phyloP scores from a whole-genome alignment of 2,329 filamentous ascomycete species.

The Lachnellula occidentalis region DNA sequence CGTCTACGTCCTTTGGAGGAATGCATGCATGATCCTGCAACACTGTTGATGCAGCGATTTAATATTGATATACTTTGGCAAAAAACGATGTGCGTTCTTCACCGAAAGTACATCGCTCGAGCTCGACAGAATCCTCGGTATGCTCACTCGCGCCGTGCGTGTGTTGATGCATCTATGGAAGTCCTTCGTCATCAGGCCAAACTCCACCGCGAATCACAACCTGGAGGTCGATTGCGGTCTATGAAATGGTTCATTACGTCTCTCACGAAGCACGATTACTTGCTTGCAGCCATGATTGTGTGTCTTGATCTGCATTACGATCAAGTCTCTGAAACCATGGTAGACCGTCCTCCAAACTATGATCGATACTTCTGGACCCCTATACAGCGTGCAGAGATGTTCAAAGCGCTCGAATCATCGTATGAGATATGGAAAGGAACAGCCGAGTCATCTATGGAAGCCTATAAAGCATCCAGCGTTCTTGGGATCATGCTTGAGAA shows the following conservation, averaged over 20 bases:
- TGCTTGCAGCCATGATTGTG: constrained; percentile 80
- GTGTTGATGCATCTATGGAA: constrained; percentile 80
- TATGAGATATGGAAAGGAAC: constrained; percentile 75
- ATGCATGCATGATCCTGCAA: constrained; percentile 70
- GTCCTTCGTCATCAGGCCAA: constrained; percentile 73
- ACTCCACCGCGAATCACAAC: constrained; percentile 68
- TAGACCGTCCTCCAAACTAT: constrained; percentile 35
- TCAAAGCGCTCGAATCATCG: constrained; percentile 65
- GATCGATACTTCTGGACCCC: constrained; percentile 51
- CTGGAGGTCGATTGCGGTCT: constrained; percentile 63
- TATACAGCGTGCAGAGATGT: constrained; percentile 67
- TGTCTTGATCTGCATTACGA: constrained; percentile 76
- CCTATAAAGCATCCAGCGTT: constrained; percentile 76
- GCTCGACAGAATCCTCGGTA: constrained; percentile 77
- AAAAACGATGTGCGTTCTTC: constrained; percentile 83
- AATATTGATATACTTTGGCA: constrained; percentile 80
- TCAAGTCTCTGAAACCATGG: constrained; percentile 35
- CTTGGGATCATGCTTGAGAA: constrained; percentile 83
- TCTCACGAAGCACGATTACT: constrained; percentile 77
- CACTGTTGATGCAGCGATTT: constrained; percentile 79
- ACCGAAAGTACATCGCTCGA: constrained; percentile 78
- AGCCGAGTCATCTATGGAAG: constrained; percentile 76
- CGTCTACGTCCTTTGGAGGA: constrained; percentile 70
- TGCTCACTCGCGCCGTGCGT: constrained; percentile 74
- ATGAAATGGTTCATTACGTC: constrained; percentile 76